Percentiles rank a stretch among this genome's conserved stretches.
Conservation (phyloP, 2,329 filamentous ascomycete species). For the Teratosphaeria zuluensis region DNA sequence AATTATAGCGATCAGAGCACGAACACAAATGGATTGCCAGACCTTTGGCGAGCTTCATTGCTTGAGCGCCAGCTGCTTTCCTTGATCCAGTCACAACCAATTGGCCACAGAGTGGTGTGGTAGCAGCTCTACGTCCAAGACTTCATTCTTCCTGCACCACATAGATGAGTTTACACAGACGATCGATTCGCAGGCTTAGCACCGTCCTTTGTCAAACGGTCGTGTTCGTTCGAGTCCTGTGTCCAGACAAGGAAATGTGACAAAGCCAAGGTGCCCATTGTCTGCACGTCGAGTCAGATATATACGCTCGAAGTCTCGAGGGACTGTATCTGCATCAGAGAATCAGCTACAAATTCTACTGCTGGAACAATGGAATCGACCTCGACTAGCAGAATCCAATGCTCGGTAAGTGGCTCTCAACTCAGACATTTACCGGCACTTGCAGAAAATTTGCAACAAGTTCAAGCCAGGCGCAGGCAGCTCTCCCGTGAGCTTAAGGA, state of each 20-base stretch:
- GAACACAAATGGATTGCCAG: too few species aligned
- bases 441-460: background rate
- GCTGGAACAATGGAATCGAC: background rate
- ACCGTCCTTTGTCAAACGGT: too few species aligned
- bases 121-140: too few species aligned
- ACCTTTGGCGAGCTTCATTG: too few species aligned
- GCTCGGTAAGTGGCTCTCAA: background rate
- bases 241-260: background rate
- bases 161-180: too few species aligned
- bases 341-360: background rate
- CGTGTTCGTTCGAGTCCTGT: background rate
- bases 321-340: background rate
- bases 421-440: background rate
- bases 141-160: too few species aligned
- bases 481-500: background rate
- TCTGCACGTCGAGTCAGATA: background rate
- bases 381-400: background rate
- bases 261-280: background rate
- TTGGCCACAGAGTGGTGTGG: too few species aligned
- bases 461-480: background rate
- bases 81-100: too few species aligned
- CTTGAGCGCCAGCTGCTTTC: too few species aligned
- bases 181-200: too few species aligned
- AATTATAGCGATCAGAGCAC: too few species aligned
- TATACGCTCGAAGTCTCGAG: background rate